A percentile compares a stretch with the other conserved stretches of the same genome.
phyloP scores from a whole-genome alignment of 108 stramenopile species.

The Cyclotella kingstonii region DNA sequence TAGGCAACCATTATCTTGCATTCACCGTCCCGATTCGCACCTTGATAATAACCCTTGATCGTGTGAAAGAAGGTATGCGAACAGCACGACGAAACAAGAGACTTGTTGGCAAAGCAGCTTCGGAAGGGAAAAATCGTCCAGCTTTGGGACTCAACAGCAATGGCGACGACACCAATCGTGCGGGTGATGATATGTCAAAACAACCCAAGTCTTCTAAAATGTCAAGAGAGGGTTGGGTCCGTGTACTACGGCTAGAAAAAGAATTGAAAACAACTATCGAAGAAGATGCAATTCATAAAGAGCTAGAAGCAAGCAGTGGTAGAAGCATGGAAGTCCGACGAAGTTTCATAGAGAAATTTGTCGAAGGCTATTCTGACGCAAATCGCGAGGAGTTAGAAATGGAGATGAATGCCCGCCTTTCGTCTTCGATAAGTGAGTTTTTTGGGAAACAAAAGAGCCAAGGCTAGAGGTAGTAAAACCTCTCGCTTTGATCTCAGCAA shows the following conservation, averaged over 20 bases:
- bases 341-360: constrained; percentile 80
- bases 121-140: constrained; percentile 36
- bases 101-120: constrained; percentile 48
- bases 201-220: constrained; percentile 22
- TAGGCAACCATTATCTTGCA: constrained; percentile 85
- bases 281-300: constrained; percentile 22
- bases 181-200: constrained; percentile 8
- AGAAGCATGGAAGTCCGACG: constrained; percentile 27
- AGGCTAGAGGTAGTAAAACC: too few relatives aligned
- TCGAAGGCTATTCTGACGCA: constrained; percentile 74
- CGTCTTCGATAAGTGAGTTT: constrained; percentile 73
- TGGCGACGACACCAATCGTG: not conserved
- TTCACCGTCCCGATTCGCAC: constrained; percentile 83
- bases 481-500: too few relatives aligned
- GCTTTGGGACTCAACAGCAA: not conserved
- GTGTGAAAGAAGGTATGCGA: constrained; percentile 74
- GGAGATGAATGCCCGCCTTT: constrained; percentile 57
- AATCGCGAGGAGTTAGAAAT: constrained; percentile 54
- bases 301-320: constrained; percentile 11
- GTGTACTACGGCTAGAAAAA: constrained; percentile 36
- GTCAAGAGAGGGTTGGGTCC: constrained; percentile 32
- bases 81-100: constrained; percentile 75
- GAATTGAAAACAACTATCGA: constrained; percentile 38
- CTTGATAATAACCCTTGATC: constrained; percentile 80
- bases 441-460: constrained; percentile 56